Evolutionary conservation across 108 stramenopile genomes (phyloP).

Genomic region (Chaetoceros tenuissimus): DNA sequence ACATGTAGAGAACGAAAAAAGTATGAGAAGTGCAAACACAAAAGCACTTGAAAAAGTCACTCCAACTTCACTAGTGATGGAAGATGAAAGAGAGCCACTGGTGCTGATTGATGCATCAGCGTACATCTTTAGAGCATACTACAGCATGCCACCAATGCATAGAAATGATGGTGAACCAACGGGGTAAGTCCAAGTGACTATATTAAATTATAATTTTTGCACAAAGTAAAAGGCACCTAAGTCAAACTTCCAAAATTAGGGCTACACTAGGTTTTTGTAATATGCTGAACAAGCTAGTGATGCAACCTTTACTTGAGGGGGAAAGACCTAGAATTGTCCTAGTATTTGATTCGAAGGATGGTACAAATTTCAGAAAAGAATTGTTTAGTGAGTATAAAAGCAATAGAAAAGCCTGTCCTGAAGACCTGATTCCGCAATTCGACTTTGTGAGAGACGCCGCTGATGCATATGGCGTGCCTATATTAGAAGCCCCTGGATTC

Average conservation of each 20-base stretch:
- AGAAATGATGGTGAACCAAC: constrained; percentile 73
- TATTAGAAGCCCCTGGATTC: constrained; percentile 63
- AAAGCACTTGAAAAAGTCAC: not conserved
- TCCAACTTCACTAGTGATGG: not conserved
- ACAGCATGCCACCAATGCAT: constrained; percentile 80
- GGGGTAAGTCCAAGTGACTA: too few species aligned
- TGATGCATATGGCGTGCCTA: constrained; percentile 68
- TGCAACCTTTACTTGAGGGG: constrained; percentile 41
- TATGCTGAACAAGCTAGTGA: constrained; percentile 71
- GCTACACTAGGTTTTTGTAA: constrained; percentile 84
- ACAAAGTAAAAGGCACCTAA: too few species aligned
- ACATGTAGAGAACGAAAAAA: constrained; percentile 23
- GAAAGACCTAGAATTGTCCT: constrained; percentile 73
- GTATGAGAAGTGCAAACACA: constrained; percentile 5
- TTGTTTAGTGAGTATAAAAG: constrained; percentile 79
- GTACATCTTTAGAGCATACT: constrained; percentile 81
- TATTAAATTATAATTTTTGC: too few species aligned
- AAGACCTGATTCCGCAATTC: constrained; percentile 84
- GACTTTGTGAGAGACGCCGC: constrained; percentile 57
- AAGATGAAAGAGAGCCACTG: constrained; percentile 34
- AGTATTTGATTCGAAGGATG: constrained; percentile 58
- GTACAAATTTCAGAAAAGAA: constrained; percentile 57
- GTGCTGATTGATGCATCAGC: constrained; percentile 79
- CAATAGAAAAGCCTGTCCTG: constrained; percentile 63
- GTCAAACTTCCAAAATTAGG: too few species aligned